Evolutionary conservation across 257 asterid species (phyloP).

Genomic region (Schizonepeta tenuifolia): DNA sequence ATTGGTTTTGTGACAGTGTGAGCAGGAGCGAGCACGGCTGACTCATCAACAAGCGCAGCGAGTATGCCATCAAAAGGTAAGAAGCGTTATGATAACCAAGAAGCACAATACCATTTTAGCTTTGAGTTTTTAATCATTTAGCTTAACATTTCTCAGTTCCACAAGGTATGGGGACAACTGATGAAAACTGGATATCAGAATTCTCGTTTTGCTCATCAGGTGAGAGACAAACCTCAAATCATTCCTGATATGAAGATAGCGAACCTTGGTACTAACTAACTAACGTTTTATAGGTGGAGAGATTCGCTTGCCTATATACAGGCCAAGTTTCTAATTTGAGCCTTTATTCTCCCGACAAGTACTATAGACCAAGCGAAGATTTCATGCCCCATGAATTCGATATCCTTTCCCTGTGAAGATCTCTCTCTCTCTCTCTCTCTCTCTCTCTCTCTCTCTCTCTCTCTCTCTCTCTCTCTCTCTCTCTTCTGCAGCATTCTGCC

Average conservation of each 20-base stretch:
- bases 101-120: slow-evolving; percentile 35
- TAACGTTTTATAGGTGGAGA: slow-evolving; percentile 68
- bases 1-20: slow-evolving; percentile 46
- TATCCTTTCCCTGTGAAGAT: slow-evolving; percentile 51
- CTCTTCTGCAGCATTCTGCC: not conserved
- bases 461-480: not conserved
- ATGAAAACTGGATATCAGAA: slow-evolving; percentile 98
- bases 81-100: slow-evolving; percentile 45
- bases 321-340: slow-evolving; percentile 88
- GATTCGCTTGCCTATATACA: slow-evolving; percentile 94
- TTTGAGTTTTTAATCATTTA: not conserved
- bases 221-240: slow-evolving; percentile 33
- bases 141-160: slow-evolving; percentile 67
- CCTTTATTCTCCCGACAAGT: slow-evolving; percentile 87
- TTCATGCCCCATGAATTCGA: slow-evolving; percentile 96
- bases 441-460: not conserved
- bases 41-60: slow-evolving; percentile 80
- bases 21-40: slow-evolving; percentile 64
- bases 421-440: not conserved
- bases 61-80: slow-evolving; percentile 77
- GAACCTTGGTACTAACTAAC: not conserved
- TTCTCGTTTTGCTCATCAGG: slow-evolving; percentile 99
- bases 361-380: slow-evolving; percentile 92
- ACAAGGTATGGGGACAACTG: slow-evolving; percentile 95
- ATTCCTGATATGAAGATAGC: not conserved